phyloP scores from a whole-genome alignment of 805 yeast species.

The Candida endomychidarum region DNA sequence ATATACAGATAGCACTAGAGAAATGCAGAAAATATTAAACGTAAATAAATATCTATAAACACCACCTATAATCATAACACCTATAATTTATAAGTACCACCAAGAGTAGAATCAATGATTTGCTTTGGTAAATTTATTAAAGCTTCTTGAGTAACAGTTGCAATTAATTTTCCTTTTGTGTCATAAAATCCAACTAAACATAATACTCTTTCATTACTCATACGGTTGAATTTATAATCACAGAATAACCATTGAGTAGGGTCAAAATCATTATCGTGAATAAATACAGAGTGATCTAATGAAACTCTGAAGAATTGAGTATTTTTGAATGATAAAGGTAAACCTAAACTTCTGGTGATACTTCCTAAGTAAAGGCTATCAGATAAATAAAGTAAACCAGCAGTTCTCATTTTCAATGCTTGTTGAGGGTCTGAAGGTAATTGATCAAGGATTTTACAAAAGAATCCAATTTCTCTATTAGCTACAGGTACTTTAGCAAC shows the following conservation, averaged over 20 bases:
- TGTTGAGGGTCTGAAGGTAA: slow-evolving; percentile 22
- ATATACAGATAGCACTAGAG: background rate
- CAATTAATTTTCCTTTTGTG: slow-evolving; percentile 28
- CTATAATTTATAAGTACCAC: slow-evolving; percentile 11
- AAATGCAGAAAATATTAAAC: too few relatives aligned
- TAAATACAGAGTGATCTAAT: slow-evolving; percentile 36
- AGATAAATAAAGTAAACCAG: slow-evolving; percentile 16
- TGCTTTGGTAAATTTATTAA: slow-evolving; percentile 18
- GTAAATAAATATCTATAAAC: too few relatives aligned
- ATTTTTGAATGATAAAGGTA: slow-evolving; percentile 15
- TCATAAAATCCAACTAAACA: slow-evolving; percentile 27
- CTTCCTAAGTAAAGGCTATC: slow-evolving; percentile 34
- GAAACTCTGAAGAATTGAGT: slow-evolving; percentile 34
- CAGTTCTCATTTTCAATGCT: slow-evolving; percentile 7
- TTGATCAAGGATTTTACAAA: slow-evolving; percentile 29
- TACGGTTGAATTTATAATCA: slow-evolving; percentile 31
- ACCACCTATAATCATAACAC: background rate
- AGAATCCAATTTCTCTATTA: slow-evolving; percentile 27
- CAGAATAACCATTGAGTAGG: slow-evolving; percentile 36
- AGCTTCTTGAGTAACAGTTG: slow-evolving; percentile 36
- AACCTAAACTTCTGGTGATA: slow-evolving; percentile 26
- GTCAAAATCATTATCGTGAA: slow-evolving; percentile 37
- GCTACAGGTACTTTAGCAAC: slow-evolving; percentile 15
- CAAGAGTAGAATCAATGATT: slow-evolving; percentile 3
- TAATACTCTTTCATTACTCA: slow-evolving; percentile 36